Evolutionary conservation across 805 yeast species (phyloP).

Genomic region (Naumovozyma castellii): DNA sequence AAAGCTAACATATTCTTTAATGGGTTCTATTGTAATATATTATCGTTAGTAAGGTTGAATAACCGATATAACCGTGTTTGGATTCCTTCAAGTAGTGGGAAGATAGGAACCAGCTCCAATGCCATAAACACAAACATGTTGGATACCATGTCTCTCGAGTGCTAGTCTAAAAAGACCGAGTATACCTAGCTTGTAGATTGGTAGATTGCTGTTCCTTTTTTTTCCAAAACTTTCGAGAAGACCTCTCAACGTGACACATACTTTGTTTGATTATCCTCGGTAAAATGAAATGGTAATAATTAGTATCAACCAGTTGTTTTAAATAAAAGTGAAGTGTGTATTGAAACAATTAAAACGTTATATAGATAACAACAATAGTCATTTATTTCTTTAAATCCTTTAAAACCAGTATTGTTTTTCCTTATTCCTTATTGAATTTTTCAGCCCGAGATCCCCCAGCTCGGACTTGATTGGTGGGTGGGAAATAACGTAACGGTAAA

Average conservation of each 20-base stretch:
- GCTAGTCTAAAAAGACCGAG: no score
- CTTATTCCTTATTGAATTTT: background rate
- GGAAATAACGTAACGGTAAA: no score
- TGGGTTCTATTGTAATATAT: background rate
- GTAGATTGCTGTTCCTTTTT: no score
- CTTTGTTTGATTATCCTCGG: no score
- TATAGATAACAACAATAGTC: background rate
- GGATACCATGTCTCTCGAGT: no score
- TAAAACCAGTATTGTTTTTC: background rate
- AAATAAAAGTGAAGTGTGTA: background rate
- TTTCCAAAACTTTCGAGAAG: no score
- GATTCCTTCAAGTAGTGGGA: no score
- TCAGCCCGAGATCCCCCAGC: background rate
- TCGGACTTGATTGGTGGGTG: background rate
- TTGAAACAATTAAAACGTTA: background rate
- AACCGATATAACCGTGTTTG: background rate
- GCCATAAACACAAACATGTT: no score
- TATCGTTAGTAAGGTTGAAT: background rate
- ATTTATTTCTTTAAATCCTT: background rate
- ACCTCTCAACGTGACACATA: no score
- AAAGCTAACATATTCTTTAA: slow-evolving; percentile 28
- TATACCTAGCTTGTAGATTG: no score
- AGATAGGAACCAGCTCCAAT: no score
- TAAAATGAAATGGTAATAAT: no score
- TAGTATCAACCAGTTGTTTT: background rate